These are phyloP conservation scores for Ambrosia hybrid DNA, from an alignment of 140 eudicot species.

Conservation along the genomic window DNA sequence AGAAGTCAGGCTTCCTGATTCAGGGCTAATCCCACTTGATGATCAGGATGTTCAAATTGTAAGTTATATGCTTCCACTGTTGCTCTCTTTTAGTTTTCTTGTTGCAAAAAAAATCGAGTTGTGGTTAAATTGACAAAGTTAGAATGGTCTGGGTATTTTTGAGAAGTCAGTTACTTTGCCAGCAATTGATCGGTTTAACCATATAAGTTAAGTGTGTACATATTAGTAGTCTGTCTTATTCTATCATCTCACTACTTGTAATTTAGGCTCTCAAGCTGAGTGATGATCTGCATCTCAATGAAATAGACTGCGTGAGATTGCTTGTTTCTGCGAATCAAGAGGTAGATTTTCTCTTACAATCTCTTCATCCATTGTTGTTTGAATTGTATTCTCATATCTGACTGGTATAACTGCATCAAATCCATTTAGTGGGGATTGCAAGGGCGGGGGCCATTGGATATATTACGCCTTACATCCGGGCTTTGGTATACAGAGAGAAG, in stretches of 20 bases:
- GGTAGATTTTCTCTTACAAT: conserved; percentile 44
- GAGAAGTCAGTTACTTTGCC: not conserved
- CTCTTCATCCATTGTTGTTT: conserved; percentile 4
- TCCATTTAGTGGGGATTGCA: conserved; percentile 73
- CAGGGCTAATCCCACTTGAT: conserved; percentile 78
- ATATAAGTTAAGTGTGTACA: not conserved
- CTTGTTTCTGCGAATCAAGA: conserved; percentile 96
- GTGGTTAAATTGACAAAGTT: conserved; percentile 4
- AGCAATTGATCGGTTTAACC: conserved; percentile 10
- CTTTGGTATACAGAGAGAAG: conserved; percentile 99
- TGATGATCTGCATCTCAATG: conserved; percentile 97
- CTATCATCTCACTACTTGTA: not conserved
- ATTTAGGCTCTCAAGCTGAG: conserved; percentile 79
- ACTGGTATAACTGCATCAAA: conserved; percentile 19
- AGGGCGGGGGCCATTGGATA: conserved; percentile 79
- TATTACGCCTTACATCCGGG: conserved; percentile 79
- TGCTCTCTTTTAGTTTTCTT: conserved; percentile 19
- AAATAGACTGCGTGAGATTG: conserved; percentile 80
- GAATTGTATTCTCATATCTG: conserved; percentile 22
- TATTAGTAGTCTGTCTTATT: not conserved
- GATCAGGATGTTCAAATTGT: conserved; percentile 99
- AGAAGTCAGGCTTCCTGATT: conserved; percentile 94
- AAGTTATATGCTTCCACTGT: conserved; percentile 32
- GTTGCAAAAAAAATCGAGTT: conserved; percentile 14
- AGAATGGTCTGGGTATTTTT: not conserved